phyloP scores from a whole-genome alignment of 441 rosid species.

The Capsella rubella region DNA sequence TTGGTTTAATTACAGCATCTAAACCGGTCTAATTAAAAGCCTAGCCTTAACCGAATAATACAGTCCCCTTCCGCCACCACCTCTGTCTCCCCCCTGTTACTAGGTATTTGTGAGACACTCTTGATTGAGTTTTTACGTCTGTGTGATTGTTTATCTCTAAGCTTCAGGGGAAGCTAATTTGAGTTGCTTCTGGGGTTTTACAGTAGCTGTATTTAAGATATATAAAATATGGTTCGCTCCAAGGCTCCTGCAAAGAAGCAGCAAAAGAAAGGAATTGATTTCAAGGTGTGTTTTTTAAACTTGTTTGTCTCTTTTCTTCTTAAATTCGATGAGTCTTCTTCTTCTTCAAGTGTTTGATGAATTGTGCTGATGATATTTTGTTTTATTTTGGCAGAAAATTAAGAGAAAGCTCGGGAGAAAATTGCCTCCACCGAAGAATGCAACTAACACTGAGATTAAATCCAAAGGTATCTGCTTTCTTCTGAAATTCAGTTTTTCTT shows the following conservation, averaged over 20 bases:
- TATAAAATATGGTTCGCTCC: constrained; percentile 54
- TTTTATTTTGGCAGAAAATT: constrained; percentile 63
- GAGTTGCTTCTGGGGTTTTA: neutral
- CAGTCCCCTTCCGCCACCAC: constrained; percentile 31
- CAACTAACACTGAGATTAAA: constrained; percentile 86
- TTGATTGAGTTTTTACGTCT: too few relatives aligned
- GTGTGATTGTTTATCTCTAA: neutral
- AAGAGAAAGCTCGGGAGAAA: constrained; percentile 91
- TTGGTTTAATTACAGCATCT: neutral
- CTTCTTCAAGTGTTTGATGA: neutral
- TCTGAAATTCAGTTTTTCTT: constrained; percentile 2
- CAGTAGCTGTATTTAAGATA: neutral
- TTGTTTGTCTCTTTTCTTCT: neutral
- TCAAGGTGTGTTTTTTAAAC: constrained; percentile 51
- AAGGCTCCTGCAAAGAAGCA: constrained; percentile 74
- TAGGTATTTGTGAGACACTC: constrained; percentile 15
- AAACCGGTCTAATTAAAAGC: constrained; percentile 22
- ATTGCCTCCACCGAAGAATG: constrained; percentile 91
- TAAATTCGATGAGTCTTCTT: constrained; percentile 8
- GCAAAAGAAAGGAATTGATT: constrained; percentile 79
- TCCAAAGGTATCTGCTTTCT: constrained; percentile 69
- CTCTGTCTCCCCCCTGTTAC: constrained; percentile 17
- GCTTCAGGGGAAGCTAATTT: constrained; percentile 19
- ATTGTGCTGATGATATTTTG: neutral
- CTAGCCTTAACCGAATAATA: constrained; percentile 9